Evolutionary conservation across 1,284 basidiomycete genomes (phyloP), one percentile per base, ranked within the genome.

Genomic region (Trametes hirsuta): DNA sequence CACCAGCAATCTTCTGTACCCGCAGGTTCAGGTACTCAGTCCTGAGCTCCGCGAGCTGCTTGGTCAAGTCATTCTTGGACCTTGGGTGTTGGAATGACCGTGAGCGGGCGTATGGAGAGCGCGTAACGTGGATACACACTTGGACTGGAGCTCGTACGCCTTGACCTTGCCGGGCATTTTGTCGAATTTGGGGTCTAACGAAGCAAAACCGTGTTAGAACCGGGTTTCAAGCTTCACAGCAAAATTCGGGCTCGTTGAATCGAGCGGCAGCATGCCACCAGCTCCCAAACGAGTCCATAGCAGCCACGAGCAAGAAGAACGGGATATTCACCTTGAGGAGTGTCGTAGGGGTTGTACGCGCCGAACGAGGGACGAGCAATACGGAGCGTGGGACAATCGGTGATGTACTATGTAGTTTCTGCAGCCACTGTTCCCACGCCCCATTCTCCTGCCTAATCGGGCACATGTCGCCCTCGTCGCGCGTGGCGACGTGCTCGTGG

Each of bases 1-100:
- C 95, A 76, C 96, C 96, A 68, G 94, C 94, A 75, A 97, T 94
- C 87, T 98, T 99, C 85, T 98, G 95, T 69, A 99, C 97, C 70
- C 96, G 91, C 76, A 98, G 84, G 71, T 82, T 82, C 68, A 95
- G 84, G 72, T 99, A 93, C 87, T 99, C 97, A 65, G 82, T 87
- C 90, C 96, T 98, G 81, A 99, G 87, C 82, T 99, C 97, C 62
- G 80, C 79, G 66, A 99, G 88, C 81, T 98, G 95, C 81, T 95
- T 96, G 70, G 88, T 82, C 82, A 99, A 89, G 88, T 98, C 97
- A 83, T 90, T 91, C 86, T 98, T 98, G 72, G 93, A 94, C 90
- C 95, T 97, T 71, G 36, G 30, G 30, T 30, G 30, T 39, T n/a
- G 34, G 47, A 24, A 15, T 46, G 58, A 4, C 18, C 41, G 9